Conservation (phyloP, 768 basidiomycete genomes). For the Agrocybe pediades region DNA sequence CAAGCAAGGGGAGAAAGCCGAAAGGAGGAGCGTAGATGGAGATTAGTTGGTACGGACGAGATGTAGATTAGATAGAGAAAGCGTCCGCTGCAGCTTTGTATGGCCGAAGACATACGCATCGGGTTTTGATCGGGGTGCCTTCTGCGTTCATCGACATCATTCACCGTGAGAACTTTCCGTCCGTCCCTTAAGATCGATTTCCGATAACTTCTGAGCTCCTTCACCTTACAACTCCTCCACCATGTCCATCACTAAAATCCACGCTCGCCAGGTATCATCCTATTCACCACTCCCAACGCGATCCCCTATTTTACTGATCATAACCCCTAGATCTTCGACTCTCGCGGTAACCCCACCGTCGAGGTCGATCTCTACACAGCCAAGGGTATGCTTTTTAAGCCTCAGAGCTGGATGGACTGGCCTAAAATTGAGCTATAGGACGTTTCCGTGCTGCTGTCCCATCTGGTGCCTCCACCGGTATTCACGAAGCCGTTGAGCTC, state of each 20-base stretch:
- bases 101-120: conserved; percentile 9
- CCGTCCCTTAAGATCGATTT: conserved; percentile 36
- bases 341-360: conserved; percentile 96
- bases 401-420: background rate
- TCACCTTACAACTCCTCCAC: conserved; percentile 31
- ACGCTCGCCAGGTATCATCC: conserved; percentile 82
- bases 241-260: conserved; percentile 93
- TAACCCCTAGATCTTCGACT: conserved; percentile 95
- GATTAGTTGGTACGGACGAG: background rate
- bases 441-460: conserved; percentile 94
- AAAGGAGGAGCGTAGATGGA: conserved; percentile 3
- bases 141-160: conserved; percentile 12
- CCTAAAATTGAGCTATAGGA: conserved; percentile 48
- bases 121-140: conserved; percentile 23
- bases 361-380: conserved; percentile 89
- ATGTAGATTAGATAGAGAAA: background rate
- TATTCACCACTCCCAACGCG: conserved; percentile 1
- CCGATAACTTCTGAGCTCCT: conserved; percentile 33
- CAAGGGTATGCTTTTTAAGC: conserved; percentile 58
- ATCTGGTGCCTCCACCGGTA: conserved; percentile 97
- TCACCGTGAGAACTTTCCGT: conserved; percentile 40
- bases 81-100: background rate
- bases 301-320: conserved; percentile 8
- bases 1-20: conserved; percentile 34
- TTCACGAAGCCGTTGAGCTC: conserved; percentile 98